phyloP scores from a whole-genome alignment of 2,329 filamentous ascomycete genomes.

The Diaporthe citriasiana region DNA sequence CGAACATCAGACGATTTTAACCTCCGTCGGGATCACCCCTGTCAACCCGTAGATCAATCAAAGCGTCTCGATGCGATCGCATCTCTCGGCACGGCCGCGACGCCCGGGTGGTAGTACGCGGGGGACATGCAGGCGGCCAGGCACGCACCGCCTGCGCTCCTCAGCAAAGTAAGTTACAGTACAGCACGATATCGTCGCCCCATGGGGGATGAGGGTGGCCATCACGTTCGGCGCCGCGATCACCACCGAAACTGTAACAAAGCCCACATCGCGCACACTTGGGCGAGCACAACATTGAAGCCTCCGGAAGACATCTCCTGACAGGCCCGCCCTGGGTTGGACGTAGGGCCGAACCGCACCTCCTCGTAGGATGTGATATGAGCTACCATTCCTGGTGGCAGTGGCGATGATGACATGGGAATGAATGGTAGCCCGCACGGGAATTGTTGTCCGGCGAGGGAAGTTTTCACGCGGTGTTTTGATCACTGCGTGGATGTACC shows the following conservation, averaged over 20 bases:
- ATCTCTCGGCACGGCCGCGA: conserved; percentile 21
- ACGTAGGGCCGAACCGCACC: conserved; percentile 12
- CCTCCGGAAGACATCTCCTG: neutral
- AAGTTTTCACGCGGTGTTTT: neutral
- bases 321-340: neutral
- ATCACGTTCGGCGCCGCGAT: conserved; percentile 13
- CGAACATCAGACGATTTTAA: conserved; percentile 31
- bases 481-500: neutral
- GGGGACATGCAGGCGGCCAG: neutral
- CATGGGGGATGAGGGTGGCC: too few species aligned
- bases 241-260: neutral
- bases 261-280: conserved; percentile 2
- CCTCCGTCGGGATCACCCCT: conserved; percentile 23
- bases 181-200: neutral
- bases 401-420: neutral
- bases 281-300: neutral
- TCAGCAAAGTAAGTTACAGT: neutral
- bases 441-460: neutral
- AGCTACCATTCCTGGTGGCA: neutral
- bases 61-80: conserved; percentile 19
- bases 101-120: neutral
- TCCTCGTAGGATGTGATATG: neutral
- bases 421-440: neutral
- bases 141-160: too few species aligned
- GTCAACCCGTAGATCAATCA: conserved; percentile 26